Evolutionary conservation across 2,329 filamentous ascomycete genomes (phyloP).

Genomic region (Stemphylium lycopersici): DNA sequence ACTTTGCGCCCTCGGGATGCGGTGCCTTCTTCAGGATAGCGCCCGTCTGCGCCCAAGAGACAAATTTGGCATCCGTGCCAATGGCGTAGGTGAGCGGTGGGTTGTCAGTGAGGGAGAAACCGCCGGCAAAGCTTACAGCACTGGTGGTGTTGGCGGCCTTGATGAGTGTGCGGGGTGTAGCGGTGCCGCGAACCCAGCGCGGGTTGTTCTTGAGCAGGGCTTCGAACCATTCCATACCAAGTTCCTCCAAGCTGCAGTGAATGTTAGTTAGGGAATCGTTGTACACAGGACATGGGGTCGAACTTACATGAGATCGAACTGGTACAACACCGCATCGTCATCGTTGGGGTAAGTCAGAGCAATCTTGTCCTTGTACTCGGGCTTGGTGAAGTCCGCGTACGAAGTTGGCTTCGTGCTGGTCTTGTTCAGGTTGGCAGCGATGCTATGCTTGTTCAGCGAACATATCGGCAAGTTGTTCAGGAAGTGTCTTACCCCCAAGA

Average conservation of each 20-base stretch:
- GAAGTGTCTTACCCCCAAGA: constrained; percentile 24
- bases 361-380: constrained; percentile 54
- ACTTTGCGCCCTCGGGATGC: constrained; percentile 59
- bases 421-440: constrained; percentile 48
- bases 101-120: neutral
- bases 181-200: constrained; percentile 60
- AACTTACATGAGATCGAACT: constrained; percentile 55
- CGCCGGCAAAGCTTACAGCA: constrained; percentile 25
- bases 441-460: constrained; percentile 21
- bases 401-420: constrained; percentile 41
- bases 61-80: constrained; percentile 50
- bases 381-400: constrained; percentile 55
- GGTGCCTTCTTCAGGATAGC: constrained; percentile 58
- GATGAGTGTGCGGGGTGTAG: constrained; percentile 51
- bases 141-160: constrained; percentile 27
- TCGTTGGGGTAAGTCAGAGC: constrained; percentile 63
- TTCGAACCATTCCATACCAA: constrained; percentile 58
- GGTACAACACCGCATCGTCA: constrained; percentile 62
- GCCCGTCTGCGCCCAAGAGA: constrained; percentile 57
- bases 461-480: neutral
- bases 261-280: neutral
- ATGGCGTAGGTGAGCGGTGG: constrained; percentile 12
- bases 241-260: constrained; percentile 34
- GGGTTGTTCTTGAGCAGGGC: constrained; percentile 57
- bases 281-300: neutral